These are phyloP conservation scores for Selaginella tamariscina DNA, from an alignment of 75 land plant species.

Conservation along the genomic window DNA sequence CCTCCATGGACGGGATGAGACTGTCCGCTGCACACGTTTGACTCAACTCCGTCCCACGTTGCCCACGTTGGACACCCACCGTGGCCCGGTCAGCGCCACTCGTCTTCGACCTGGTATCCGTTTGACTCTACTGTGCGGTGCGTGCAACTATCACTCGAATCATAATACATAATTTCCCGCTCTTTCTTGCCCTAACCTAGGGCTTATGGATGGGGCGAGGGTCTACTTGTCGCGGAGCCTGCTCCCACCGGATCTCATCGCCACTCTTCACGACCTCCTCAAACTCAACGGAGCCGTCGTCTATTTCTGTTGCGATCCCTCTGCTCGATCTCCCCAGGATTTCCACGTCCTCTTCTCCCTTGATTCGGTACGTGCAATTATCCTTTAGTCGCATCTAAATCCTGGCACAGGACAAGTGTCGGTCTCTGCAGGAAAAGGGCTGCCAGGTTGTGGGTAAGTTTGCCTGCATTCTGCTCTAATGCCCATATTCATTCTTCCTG, in stretches of 20 bases:
- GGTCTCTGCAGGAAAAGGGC: slow-evolving; percentile 48
- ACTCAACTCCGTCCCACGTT: background rate
- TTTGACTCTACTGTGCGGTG: too few relatives aligned
- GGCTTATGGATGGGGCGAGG: background rate
- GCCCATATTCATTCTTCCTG: background rate
- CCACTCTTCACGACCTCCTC: background rate
- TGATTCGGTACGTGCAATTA: background rate
- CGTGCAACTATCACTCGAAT: background rate
- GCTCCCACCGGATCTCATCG: background rate
- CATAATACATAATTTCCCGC: background rate
- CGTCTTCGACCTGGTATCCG: too few relatives aligned
- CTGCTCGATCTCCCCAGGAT: background rate
- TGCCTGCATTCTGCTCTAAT: background rate
- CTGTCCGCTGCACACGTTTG: slow-evolving; percentile 1
- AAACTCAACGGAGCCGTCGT: background rate
- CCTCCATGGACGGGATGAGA: too few relatives aligned
- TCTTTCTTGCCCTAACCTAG: background rate
- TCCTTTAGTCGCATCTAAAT: background rate
- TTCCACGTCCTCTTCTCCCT: background rate
- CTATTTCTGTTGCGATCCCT: background rate
- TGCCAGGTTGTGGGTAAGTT: slow-evolving; percentile 63
- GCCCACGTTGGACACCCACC: background rate
- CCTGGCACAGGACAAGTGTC: slow-evolving; percentile 56
- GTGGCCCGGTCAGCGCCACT: background rate
- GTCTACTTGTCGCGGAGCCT: background rate